These are phyloP conservation scores for Lepidium aucheri DNA, from an alignment of 345 rosid species.

Conservation along the genomic window DNA sequence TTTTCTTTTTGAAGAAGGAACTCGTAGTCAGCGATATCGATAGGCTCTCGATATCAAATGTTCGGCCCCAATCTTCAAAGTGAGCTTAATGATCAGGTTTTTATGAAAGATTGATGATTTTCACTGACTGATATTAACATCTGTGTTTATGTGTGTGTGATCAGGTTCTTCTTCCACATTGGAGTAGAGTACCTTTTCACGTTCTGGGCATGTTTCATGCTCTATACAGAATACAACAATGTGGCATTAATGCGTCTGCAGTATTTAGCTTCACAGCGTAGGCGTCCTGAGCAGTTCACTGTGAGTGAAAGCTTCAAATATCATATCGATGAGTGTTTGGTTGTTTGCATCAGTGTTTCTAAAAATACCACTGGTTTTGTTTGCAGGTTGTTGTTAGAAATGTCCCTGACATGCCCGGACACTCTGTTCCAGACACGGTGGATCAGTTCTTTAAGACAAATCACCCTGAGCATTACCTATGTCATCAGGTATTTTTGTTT, in stretches of 20 bases:
- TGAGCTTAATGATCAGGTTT: too few species aligned
- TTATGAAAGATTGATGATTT: background rate
- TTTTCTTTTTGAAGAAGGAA: conserved; percentile 69
- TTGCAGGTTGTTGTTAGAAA: conserved; percentile 88
- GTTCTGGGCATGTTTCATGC: conserved; percentile 83
- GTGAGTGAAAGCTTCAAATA: conserved; percentile 40
- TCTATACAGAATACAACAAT: conserved; percentile 74
- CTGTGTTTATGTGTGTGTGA: background rate
- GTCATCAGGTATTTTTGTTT: conserved; percentile 58
- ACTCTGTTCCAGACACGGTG: conserved; percentile 47
- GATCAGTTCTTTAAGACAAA: conserved; percentile 74
- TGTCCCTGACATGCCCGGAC: conserved; percentile 57
- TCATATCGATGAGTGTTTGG: background rate
- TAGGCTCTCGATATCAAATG: conserved; percentile 92
- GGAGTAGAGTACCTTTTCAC: conserved; percentile 79
- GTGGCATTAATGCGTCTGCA: conserved; percentile 74
- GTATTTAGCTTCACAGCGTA: conserved; percentile 68
- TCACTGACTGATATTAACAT: background rate
- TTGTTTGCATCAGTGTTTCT: background rate
- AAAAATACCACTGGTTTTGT: background rate
- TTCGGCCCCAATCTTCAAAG: conserved; percentile 69
- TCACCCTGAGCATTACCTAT: conserved; percentile 83
- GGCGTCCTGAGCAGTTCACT: conserved; percentile 87
- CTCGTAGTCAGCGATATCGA: conserved; percentile 86
- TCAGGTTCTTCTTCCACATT: conserved; percentile 87